Evolutionary conservation across 768 basidiomycete species (phyloP), one percentile per base, ranked within the genome.

Genomic region (Mycena galopus): DNA sequence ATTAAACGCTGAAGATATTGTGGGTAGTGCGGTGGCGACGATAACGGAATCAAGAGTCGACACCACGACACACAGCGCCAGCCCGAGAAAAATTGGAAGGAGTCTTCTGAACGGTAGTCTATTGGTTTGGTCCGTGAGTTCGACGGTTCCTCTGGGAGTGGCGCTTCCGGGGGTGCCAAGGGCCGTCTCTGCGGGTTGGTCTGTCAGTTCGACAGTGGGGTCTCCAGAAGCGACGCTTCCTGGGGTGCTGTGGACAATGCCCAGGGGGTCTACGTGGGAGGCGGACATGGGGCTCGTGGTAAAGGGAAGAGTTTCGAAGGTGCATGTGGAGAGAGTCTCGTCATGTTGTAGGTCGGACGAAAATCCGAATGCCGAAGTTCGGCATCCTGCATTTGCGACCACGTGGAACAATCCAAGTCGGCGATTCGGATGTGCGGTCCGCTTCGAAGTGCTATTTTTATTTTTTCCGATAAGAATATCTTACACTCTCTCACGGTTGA

Each of bases 61-160:
- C 56, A 92, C 89, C 55, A 91, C 84, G 14, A 90, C 86, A 56
- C 92, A 93, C 1, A 90, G 81, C 0, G 89, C 84, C 16, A 94
- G 84, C 8, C 92, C 88, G 1, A 85, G 77, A 76, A 93, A 92
- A 8, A 93, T 88, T 14, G 88, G 82, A 5, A 94, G 79, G 51
- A 94, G 84, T 78, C 91, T 90, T 67, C 83, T 87, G 78, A 89
- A 87, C 0, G 93, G 93, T 6, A 94, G 85, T 16, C 93, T 85
- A 77, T 94, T 94, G 5, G 93, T 94, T 79, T 94, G 93, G 83
- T 94, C 93, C 14, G 92, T 92, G 60, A 93, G 77, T 64, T 79
- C 71, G 33, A 79, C 71, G n/a, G 39, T 35, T 25, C 39, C 71
- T 37, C 58, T 30, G 11, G 72, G 72, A 11, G 75, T 73, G 10